Evolutionary conservation across 2,329 filamentous ascomycete genomes (phyloP).

Genomic region (Akanthomyces uredinophilus): DNA sequence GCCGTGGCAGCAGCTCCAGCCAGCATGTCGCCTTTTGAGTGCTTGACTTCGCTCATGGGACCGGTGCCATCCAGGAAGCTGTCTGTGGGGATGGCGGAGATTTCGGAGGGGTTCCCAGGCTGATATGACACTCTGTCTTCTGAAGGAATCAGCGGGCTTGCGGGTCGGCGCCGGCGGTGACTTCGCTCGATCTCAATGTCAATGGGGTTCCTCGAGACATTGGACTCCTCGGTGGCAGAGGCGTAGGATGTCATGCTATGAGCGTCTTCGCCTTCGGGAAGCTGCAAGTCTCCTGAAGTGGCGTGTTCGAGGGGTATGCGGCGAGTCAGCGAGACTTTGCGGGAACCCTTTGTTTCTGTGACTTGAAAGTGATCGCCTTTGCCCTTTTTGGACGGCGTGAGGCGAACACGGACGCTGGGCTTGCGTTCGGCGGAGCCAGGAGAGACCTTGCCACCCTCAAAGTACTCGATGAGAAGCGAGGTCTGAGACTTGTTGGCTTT

Average conservation of each 20-base stretch:
- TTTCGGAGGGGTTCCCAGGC: slow-evolving; percentile 69
- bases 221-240: slow-evolving; percentile 75
- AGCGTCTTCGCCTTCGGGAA: slow-evolving; percentile 53
- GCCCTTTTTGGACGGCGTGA: slow-evolving; percentile 71
- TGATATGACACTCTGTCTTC: slow-evolving; percentile 49
- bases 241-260: slow-evolving; percentile 68
- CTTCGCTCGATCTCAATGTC: slow-evolving; percentile 80
- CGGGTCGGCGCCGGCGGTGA: slow-evolving; percentile 53
- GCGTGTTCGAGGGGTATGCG: slow-evolving; percentile 48
- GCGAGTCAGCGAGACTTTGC: slow-evolving; percentile 56
- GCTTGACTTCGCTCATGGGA: slow-evolving; percentile 37
- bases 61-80: slow-evolving; percentile 58
- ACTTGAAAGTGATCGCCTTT: slow-evolving; percentile 78
- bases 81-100: slow-evolving; percentile 67
- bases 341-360: slow-evolving; percentile 69
- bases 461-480: slow-evolving; percentile 90
- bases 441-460: slow-evolving; percentile 66
- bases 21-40: slow-evolving; percentile 34
- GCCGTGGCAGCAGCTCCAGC: slow-evolving; percentile 33
- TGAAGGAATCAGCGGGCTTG: slow-evolving; percentile 62
- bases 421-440: slow-evolving; percentile 57
- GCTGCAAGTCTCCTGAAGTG: slow-evolving; percentile 38
- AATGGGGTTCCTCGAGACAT: slow-evolving; percentile 69
- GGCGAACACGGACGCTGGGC: slow-evolving; percentile 73
- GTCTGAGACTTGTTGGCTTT: slow-evolving; percentile 68